Conservation (phyloP, 176 grass and related monocot species). For the Phragmites australis region DNA sequence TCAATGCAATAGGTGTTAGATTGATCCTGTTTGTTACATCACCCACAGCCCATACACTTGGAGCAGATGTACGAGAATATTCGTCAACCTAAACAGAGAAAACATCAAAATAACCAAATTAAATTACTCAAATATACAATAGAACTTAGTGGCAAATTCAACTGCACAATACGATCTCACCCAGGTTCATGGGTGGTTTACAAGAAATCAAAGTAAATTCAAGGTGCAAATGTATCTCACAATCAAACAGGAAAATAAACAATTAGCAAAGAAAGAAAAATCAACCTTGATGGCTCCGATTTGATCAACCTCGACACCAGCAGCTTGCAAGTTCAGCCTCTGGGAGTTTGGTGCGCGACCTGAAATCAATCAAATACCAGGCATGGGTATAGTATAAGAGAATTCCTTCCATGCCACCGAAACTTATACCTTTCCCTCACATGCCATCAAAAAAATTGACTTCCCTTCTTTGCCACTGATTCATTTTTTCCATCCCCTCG, state of each 20-base stretch:
- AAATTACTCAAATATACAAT: slow-evolving; percentile 20
- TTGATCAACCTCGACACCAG: slow-evolving; percentile 76
- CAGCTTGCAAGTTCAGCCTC: slow-evolving; percentile 82
- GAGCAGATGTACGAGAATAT: slow-evolving; percentile 71
- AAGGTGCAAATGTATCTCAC: neutral
- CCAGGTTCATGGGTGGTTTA: neutral
- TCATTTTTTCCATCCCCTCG: too few species aligned
- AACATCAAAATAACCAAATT: slow-evolving; percentile 4
- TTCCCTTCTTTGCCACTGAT: too few species aligned
- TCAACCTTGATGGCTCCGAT: slow-evolving; percentile 82
- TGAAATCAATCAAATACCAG: slow-evolving; percentile 44
- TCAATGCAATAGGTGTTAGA: slow-evolving; percentile 92
- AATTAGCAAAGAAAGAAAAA: slow-evolving; percentile 18
- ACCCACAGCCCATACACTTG: slow-evolving; percentile 94
- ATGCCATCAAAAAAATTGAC: too few species aligned
- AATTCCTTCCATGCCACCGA: too few species aligned
- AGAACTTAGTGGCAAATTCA: slow-evolving; percentile 8
- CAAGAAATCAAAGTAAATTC: slow-evolving; percentile 16
- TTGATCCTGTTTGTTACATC: slow-evolving; percentile 97
- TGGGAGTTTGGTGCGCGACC: slow-evolving; percentile 75
- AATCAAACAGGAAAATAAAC: slow-evolving; percentile 16
- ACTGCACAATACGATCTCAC: neutral
- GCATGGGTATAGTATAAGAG: slow-evolving; percentile 26
- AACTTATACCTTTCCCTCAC: too few species aligned
- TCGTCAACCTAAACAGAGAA: slow-evolving; percentile 77